Percentiles rank a stretch among this genome's conserved stretches.
phyloP scores from a whole-genome alignment of 1,284 basidiomycete species.

The Porogramme epimiltina region DNA sequence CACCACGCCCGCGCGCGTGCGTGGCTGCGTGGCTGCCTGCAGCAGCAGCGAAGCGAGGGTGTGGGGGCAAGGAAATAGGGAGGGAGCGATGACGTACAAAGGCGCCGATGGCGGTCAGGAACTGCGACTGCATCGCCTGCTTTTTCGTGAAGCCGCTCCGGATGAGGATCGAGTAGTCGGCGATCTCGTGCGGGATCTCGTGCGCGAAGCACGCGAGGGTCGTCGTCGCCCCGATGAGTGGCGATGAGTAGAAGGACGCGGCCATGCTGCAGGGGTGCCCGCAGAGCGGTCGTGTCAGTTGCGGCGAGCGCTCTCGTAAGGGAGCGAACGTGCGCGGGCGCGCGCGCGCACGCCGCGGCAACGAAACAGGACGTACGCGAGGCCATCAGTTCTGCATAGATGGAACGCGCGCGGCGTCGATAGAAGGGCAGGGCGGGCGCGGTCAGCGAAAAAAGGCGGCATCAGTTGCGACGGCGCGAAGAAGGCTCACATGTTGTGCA shows the following conservation, averaged over 20 bases:
- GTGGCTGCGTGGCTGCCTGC: too few species aligned
- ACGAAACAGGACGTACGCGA: slow-evolving; percentile 59
- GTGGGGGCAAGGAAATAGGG: slow-evolving; percentile 1
- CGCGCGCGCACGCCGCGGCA: background rate
- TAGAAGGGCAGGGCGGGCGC: too few species aligned
- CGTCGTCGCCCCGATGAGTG: slow-evolving; percentile 86
- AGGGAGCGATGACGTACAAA: slow-evolving; percentile 60
- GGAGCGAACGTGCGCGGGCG: slow-evolving; percentile 21
- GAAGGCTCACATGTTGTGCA: slow-evolving; percentile 75
- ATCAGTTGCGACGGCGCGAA: slow-evolving; percentile 31
- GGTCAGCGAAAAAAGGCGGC: slow-evolving; percentile 16
- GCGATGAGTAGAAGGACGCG: slow-evolving; percentile 88
- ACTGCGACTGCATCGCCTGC: slow-evolving; percentile 91
- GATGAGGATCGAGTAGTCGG: slow-evolving; percentile 87
- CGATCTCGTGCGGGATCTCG: slow-evolving; percentile 91
- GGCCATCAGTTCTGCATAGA: slow-evolving; percentile 72
- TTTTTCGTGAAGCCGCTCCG: slow-evolving; percentile 87
- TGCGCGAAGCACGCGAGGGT: slow-evolving; percentile 91
- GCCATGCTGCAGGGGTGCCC: slow-evolving; percentile 73
- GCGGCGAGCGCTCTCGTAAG: too few species aligned
- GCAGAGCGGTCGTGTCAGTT: too few species aligned
- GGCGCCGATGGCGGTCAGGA: slow-evolving; percentile 85
- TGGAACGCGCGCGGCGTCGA: slow-evolving; percentile 11
- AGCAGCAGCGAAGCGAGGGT: slow-evolving; percentile 1
- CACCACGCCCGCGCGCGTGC: too few species aligned